phyloP scores from a whole-genome alignment of 768 basidiomycete genomes.

The Boletus subcaerulescens region DNA sequence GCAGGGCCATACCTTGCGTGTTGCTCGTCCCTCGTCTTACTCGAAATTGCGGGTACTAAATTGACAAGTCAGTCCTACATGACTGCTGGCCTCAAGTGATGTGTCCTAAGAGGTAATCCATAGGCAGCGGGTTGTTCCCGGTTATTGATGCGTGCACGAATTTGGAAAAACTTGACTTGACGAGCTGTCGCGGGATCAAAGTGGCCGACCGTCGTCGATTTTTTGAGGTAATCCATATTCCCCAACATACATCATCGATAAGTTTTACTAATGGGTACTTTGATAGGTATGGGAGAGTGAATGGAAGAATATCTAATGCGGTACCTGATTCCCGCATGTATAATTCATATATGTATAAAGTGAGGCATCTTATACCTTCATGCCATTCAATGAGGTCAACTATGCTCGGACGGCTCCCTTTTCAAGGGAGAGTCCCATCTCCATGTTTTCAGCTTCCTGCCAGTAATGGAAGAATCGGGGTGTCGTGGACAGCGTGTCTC shows the following conservation, averaged over 20 bases:
- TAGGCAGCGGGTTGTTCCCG: conserved; percentile 52
- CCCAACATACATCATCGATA: conserved; percentile 6
- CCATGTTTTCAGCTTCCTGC: too few species aligned
- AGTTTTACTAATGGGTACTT: not conserved
- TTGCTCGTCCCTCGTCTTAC: conserved; percentile 45
- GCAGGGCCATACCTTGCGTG: conserved; percentile 50
- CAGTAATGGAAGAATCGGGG: too few species aligned
- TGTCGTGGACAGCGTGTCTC: too few species aligned
- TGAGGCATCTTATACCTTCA: too few species aligned
- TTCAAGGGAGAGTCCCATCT: too few species aligned
- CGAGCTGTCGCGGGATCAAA: conserved; percentile 61
- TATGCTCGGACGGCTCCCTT: not conserved
- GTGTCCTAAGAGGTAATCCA: not conserved
- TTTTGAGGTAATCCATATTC: conserved; percentile 46
- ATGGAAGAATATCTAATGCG: conserved; percentile 1
- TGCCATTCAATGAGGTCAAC: not conserved
- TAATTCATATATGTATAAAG: not conserved
- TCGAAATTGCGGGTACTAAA: conserved; percentile 58
- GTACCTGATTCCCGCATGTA: not conserved
- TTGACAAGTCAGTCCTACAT: conserved; percentile 47
- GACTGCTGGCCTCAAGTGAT: not conserved
- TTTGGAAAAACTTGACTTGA: conserved; percentile 57
- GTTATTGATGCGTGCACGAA: conserved; percentile 57
- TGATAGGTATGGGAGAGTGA: conserved; percentile 28
- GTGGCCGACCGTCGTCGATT: conserved; percentile 60